Evolutionary conservation across 2,329 filamentous ascomycete species (phyloP).

Genomic region (Colletotrichum somersetense): DNA sequence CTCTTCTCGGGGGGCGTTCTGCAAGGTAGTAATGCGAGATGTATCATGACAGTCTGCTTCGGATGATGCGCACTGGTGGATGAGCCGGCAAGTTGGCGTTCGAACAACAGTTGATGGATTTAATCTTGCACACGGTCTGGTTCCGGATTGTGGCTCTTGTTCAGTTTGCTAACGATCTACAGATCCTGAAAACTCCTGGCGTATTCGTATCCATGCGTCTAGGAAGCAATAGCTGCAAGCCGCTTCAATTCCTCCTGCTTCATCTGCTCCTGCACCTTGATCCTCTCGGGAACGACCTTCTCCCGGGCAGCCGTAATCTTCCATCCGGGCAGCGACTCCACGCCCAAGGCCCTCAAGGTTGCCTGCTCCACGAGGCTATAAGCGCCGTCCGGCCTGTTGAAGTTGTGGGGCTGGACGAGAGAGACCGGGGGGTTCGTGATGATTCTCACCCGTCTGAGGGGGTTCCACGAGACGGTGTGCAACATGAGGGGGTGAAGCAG

Average conservation of each 20-base stretch:
- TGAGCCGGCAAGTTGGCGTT: background rate
- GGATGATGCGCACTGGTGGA: background rate
- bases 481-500: slow-evolving; percentile 72
- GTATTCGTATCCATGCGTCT: background rate
- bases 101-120: background rate
- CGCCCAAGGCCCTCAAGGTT: slow-evolving; percentile 63
- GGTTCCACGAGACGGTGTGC: slow-evolving; percentile 62
- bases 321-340: slow-evolving; percentile 64
- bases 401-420: slow-evolving; percentile 64
- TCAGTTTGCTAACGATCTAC: too few species aligned
- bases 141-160: background rate
- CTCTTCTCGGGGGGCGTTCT: background rate
- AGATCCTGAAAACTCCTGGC: too few species aligned
- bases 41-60: slow-evolving; percentile 5
- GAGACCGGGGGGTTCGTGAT: slow-evolving; percentile 56
- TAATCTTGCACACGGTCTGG: background rate
- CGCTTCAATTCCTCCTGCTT: slow-evolving; percentile 55
- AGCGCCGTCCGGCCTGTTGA: slow-evolving; percentile 59
- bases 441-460: slow-evolving; percentile 45
- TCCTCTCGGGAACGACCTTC: slow-evolving; percentile 57
- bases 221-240: slow-evolving; percentile 47
- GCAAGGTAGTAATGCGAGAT: background rate
- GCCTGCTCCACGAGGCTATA: slow-evolving; percentile 70
- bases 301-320: slow-evolving; percentile 63
- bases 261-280: slow-evolving; percentile 47